Evolutionary conservation across 345 rosid species (phyloP).

Genomic region (Gossypium stocksii): DNA sequence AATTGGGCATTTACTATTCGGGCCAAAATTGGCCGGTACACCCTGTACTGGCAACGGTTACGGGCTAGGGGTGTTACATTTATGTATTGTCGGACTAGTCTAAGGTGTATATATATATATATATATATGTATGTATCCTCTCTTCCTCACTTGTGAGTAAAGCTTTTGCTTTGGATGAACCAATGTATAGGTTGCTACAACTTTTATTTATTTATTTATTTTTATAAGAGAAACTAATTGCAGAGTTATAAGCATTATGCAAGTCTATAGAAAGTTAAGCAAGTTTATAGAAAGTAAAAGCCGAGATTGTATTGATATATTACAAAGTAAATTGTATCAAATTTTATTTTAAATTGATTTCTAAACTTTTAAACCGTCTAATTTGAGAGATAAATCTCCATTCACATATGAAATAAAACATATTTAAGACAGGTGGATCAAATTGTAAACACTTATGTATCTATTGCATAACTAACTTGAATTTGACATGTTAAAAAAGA

Average conservation of each 20-base stretch:
- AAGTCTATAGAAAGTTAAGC: background rate
- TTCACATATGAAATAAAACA: too few relatives aligned
- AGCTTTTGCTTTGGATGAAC: background rate
- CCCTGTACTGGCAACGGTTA: too few relatives aligned
- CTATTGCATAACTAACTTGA: too few relatives aligned
- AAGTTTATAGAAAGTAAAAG: background rate
- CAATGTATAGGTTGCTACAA: background rate
- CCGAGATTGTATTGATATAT: background rate
- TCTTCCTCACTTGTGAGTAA: background rate
- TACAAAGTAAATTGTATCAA: background rate
- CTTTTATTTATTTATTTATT: background rate
- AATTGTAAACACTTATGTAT: too few relatives aligned
- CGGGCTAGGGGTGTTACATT: too few relatives aligned
- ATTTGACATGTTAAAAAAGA: background rate
- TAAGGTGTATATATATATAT: too few relatives aligned
- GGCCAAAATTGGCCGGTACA: too few relatives aligned
- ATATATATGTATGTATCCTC: background rate
- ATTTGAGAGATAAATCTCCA: too few relatives aligned
- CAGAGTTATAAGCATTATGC: background rate
- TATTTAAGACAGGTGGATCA: too few relatives aligned
- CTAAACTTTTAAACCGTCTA: too few relatives aligned
- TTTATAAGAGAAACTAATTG: background rate
- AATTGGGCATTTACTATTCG: too few relatives aligned
- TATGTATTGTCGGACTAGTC: background rate
- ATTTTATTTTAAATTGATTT: too few relatives aligned